Conservation (phyloP, 2,329 filamentous ascomycete species). For the Drechslerella dactyloides region DNA sequence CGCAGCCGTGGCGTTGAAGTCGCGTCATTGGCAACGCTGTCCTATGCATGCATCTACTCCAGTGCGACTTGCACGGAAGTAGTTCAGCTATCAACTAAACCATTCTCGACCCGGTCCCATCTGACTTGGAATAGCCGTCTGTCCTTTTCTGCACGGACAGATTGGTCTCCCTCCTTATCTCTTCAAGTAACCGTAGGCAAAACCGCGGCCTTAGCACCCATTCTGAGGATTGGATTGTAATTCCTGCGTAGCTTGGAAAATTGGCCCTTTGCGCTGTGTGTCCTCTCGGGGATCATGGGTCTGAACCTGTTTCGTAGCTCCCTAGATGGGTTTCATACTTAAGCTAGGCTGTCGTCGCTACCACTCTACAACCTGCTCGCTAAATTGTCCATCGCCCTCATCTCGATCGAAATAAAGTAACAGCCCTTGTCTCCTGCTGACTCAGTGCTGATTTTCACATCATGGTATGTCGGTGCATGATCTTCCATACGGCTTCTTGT, state of each 20-base stretch:
- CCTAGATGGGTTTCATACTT: not conserved
- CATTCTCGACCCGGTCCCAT: not conserved
- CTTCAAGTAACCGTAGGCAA: not conserved
- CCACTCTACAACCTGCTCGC: not conserved
- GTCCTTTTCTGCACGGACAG: slow-evolving; percentile 8
- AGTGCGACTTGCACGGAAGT: no score
- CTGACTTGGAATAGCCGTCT: not conserved
- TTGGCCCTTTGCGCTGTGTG: not conserved
- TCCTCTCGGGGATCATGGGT: not conserved
- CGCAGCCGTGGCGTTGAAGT: not conserved
- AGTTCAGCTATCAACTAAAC: not conserved
- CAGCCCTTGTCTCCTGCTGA: not conserved
- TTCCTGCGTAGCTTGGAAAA: not conserved
- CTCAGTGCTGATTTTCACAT: not conserved
- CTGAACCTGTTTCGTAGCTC: not conserved
- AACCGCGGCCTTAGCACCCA: not conserved
- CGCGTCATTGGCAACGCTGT: not conserved
- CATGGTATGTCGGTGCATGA: slow-evolving; percentile 2
- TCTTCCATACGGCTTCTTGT: not conserved
- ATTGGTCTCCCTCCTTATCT: not conserved
- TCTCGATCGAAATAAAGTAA: not conserved
- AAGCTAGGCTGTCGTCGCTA: slow-evolving; percentile 5
- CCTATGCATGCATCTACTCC: not conserved
- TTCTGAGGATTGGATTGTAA: not conserved
- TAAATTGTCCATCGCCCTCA: not conserved